Base-by-base conservation (phyloP, 148 eudicot species). In the Agrostemma githago region DNA sequence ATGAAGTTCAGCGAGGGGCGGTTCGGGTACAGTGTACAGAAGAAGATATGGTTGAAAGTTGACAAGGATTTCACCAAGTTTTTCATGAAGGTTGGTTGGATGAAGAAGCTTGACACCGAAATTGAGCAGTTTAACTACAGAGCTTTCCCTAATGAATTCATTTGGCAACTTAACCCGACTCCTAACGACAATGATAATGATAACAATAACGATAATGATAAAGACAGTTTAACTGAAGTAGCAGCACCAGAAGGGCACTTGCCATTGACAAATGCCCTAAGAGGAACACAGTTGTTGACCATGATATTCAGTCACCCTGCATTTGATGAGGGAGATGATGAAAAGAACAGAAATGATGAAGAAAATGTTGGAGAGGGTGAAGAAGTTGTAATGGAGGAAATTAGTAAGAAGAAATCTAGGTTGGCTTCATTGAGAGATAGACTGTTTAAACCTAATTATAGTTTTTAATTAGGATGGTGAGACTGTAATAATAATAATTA, bases 201-300 rank as follows among this genome's bases (percentile, higher is more conserved):
- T 70, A 72, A 16, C 4, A 20, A 43, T 8, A 82, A 83, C 5
- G 63, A 8, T 56, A 42, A 11, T 62, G 39, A 17, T 51, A 26
- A 26, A 26, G 34, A 26, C 34, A 1, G 34, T 26, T 26, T 26
- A 26, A 19, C 39, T 0, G 44, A 34, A 3, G 17, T 11, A 12
- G 83, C 79, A 0, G 85, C 94, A 9, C 98, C 96, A 0, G 89
- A 86, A 64, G 98, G 98, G 14, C 98, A 95, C 66, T 68, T 95
- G 75, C 98, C 98, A 6, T 78, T 95, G 68, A 95, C 98, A 0
- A 95, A 95, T 86, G 98, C 98, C 3, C 82, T 95, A 6, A 82
- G 98, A 41, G 98, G 98, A 3, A 90, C 97, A 2, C 97, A 88
- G 70, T 80, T 95, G 5, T 76, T 95, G 41, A 86, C 40, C 4